These are phyloP conservation scores for Trametes pubescens DNA, from an alignment of 1,284 basidiomycete species.

Conservation along the genomic window DNA sequence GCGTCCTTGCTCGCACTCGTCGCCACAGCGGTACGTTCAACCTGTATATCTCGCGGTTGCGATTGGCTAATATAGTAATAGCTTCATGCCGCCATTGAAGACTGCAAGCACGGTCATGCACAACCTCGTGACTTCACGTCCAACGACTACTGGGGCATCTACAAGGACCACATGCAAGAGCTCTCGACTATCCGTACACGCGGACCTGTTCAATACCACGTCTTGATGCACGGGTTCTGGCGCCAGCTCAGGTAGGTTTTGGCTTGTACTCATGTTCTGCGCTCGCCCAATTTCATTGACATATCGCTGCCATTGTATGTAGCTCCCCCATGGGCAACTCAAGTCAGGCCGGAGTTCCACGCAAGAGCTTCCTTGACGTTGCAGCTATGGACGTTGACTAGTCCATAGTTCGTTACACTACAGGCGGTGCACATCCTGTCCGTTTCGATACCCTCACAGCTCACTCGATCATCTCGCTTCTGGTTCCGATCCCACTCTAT, in stretches of 20 bases:
- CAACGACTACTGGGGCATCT: conserved; percentile 3
- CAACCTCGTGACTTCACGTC: conserved; percentile 6
- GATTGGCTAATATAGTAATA: neutral
- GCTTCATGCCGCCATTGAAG: conserved; percentile 10
- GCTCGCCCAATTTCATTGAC: neutral
- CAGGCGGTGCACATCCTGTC: neutral
- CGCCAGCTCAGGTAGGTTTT: neutral
- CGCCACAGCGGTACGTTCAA: conserved; percentile 14
- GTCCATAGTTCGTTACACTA: neutral
- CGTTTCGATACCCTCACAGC: neutral
- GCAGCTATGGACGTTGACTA: neutral
- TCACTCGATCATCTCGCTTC: neutral
- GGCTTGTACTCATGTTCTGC: too few species aligned
- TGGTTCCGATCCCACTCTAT: too few species aligned
- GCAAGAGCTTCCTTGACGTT: conserved; percentile 1
- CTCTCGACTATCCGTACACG: neutral
- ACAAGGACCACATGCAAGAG: conserved; percentile 1
- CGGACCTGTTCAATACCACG: neutral
- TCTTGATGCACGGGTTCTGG: conserved; percentile 8
- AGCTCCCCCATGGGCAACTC: neutral
- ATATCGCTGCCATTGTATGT: neutral
- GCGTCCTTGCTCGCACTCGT: conserved; percentile 19
- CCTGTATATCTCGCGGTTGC: neutral
- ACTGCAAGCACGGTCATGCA: neutral
- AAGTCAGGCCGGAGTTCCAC: neutral